Conservation (phyloP, 495 filamentous ascomycete species). For the Aspergillus leporis region DNA sequence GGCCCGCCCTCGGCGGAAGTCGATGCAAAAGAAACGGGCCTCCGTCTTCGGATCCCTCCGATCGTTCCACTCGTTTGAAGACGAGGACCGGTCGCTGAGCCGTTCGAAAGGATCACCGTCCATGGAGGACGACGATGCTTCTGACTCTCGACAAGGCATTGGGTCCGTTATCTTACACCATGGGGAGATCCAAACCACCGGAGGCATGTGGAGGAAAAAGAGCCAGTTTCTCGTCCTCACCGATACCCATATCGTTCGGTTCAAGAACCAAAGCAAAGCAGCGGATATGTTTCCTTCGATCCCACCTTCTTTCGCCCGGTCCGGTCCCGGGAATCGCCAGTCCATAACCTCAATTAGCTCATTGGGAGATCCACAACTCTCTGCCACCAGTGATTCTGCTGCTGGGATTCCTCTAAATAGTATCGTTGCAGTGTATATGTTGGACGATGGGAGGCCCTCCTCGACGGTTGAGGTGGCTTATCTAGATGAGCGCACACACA, state of each 20-base stretch:
- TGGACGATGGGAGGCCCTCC: constrained; percentile 77
- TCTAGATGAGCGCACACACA: constrained; percentile 69
- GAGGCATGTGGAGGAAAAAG: constrained; percentile 79
- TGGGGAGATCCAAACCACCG: constrained; percentile 78
- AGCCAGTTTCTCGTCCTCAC: constrained; percentile 92
- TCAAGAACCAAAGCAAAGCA: constrained; percentile 72
- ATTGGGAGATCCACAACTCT: constrained; percentile 59
- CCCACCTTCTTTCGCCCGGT: constrained; percentile 40
- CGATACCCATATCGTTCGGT: constrained; percentile 76
- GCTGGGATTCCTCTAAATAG: constrained; percentile 65
- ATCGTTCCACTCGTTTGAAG: constrained; percentile 51
- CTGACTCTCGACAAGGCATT: constrained; percentile 34
- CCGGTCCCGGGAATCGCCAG: constrained; percentile 45
- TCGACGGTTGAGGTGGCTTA: constrained; percentile 78
- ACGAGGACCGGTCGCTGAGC: constrained; percentile 44
- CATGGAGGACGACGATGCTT: constrained; percentile 32
- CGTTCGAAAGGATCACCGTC: constrained; percentile 37
- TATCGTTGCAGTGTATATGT: constrained; percentile 73
- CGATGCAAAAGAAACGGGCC: constrained; percentile 49
- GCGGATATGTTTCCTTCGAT: constrained; percentile 64
- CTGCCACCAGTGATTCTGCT: constrained; percentile 47
- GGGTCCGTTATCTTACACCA: constrained; percentile 59
- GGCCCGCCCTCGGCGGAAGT: constrained; percentile 41
- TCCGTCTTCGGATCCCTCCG: constrained; percentile 61
- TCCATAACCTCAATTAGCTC: constrained; percentile 62